These are phyloP conservation scores for Polyporus tsugae DNA, from an alignment of 1,284 basidiomycete genomes.

Conservation along the genomic window DNA sequence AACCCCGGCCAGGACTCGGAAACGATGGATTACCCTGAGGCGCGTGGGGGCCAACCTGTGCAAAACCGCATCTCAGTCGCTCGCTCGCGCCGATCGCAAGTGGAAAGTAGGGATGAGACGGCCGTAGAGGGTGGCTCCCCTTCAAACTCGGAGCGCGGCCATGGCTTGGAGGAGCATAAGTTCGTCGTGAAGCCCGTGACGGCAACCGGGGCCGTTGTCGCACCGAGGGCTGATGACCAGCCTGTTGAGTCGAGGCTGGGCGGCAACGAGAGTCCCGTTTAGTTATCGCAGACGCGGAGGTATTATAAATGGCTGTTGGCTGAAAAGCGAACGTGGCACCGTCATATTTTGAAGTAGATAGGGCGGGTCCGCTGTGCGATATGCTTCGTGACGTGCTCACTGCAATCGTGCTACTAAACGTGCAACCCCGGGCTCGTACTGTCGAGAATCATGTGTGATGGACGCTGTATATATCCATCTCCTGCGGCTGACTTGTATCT, in stretches of 20 bases:
- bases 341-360: not conserved
- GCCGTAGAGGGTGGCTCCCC: not conserved
- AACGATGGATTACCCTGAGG: conserved; percentile 33
- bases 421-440: not conserved
- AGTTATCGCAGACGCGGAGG: not conserved
- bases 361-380: not conserved
- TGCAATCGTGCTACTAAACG: not conserved
- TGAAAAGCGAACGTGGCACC: not conserved
- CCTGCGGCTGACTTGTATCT: not conserved
- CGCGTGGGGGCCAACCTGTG: not conserved
- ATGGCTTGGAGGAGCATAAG: not conserved
- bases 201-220: not conserved
- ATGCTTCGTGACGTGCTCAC: no score
- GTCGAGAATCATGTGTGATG: not conserved
- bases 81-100: not conserved
- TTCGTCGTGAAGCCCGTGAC: not conserved
- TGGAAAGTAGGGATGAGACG: not conserved
- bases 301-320: not conserved
- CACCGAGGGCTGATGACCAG: not conserved
- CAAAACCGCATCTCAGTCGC: not conserved
- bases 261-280: not conserved
- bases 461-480: no score
- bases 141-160: not conserved
- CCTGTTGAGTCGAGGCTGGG: not conserved
- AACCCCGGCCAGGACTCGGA: conserved; percentile 60